A percentile compares a stretch with the other conserved stretches of the same genome.
These are phyloP conservation scores for Pestalotiopsis sp. DNA, from an alignment of 2,329 filamentous ascomycete species.

Conservation along the genomic window DNA sequence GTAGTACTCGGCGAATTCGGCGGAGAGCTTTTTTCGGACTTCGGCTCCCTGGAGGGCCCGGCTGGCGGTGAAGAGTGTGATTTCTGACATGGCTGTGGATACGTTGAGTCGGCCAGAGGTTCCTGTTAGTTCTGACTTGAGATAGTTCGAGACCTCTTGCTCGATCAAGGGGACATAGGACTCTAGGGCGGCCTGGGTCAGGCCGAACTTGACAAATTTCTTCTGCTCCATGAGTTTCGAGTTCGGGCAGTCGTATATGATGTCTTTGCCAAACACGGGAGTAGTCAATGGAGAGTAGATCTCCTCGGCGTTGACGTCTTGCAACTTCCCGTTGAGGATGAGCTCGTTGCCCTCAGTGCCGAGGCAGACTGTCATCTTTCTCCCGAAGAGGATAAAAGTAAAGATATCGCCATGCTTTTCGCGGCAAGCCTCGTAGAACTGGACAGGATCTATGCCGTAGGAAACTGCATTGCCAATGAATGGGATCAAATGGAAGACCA, in stretches of 20 bases:
- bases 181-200: conserved; percentile 66
- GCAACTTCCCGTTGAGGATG: conserved; percentile 56
- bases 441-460: conserved; percentile 72
- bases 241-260: conserved; percentile 85
- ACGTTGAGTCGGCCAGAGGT: conserved; percentile 65
- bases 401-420: conserved; percentile 60
- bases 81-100: conserved; percentile 69
- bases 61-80: conserved; percentile 82
- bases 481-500: conserved; percentile 64
- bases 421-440: conserved; percentile 66
- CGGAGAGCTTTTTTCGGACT: conserved; percentile 71
- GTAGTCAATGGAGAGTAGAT: conserved; percentile 54
- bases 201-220: conserved; percentile 76
- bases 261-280: conserved; percentile 72
- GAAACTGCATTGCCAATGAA: conserved; percentile 71
- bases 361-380: conserved; percentile 52
- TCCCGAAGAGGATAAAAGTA: conserved; percentile 56
- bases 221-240: conserved; percentile 88
- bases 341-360: conserved; percentile 57
- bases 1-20: conserved; percentile 74
- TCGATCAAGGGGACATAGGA: conserved; percentile 73
- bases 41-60: conserved; percentile 76
- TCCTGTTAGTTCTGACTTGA: conserved; percentile 62
- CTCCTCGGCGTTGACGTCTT: conserved; percentile 57
- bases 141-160: conserved; percentile 67